Conservation (phyloP, 805 yeast genomes). For the Suhomyces kilbournensis region DNA sequence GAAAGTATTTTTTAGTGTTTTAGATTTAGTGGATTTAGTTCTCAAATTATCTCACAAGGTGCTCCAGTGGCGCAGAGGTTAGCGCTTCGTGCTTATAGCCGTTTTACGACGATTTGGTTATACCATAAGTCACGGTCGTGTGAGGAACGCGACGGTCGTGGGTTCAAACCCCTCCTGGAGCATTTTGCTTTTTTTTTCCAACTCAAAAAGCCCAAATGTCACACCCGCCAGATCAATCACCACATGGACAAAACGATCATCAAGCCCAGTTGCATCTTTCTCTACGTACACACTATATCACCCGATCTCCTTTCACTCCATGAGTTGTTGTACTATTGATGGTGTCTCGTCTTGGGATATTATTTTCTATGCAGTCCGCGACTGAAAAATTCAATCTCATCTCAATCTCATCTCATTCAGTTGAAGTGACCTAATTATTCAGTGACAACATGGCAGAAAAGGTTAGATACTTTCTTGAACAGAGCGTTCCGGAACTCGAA, state of each 20-base stretch:
- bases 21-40: neutral
- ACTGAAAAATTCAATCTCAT: neutral
- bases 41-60: constrained; percentile 4
- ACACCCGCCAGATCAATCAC: too few species aligned
- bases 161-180: constrained; percentile 55
- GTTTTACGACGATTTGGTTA: constrained; percentile 41
- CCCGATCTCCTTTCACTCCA: too few species aligned
- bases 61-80: constrained; percentile 55
- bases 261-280: too few species aligned
- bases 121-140: constrained; percentile 51
- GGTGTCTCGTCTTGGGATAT: too few species aligned
- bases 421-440: neutral
- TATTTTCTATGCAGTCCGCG: constrained; percentile 2
- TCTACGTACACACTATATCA: too few species aligned
- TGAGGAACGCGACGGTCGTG: constrained; percentile 57
- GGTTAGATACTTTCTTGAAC: constrained; percentile 55
- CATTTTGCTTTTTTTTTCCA: constrained; percentile 38
- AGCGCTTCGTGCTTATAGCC: constrained; percentile 55
- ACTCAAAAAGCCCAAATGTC: too few species aligned
- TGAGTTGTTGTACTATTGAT: too few species aligned
- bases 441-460: constrained; percentile 32
- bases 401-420: constrained; percentile 1
- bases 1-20: too few species aligned
- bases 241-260: too few species aligned
- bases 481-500: constrained; percentile 86